Base-by-base conservation (phyloP, 768 basidiomycete species). In the Mycena metata region DNA sequence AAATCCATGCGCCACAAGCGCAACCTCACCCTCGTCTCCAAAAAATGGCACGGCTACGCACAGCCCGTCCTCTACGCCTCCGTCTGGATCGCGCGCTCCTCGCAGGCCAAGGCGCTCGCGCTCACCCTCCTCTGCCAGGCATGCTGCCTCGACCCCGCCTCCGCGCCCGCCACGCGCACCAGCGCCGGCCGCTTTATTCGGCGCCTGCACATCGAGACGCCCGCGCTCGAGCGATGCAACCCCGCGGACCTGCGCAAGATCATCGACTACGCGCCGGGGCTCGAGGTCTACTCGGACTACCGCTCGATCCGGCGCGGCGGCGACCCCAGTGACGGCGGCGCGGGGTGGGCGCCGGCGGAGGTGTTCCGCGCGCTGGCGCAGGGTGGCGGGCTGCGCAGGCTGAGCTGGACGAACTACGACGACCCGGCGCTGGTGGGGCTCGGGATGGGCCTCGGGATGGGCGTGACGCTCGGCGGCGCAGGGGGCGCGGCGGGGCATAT, bases 121-220 rank as follows among this genome's bases (percentile, higher is more conserved):
- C 74, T 55, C 19, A 71, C 75, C 59, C 76, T 68, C 54, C 66
- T 64, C 35, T 71, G 55, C 46, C 61, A 68, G 47, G 50, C 33
- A 19, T 63, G 60, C 50, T 67, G 66, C 43, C 61, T 70, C 46
- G 23, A 63, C 69, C 66, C 41, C 35, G 15, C 23, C 52, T 49
- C 64, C 67, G 46, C 30, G 42, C 70, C 42, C 76, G 78, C 59
- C 75, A 79, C 41, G 16, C 39, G 73, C 0, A 74, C 76, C 0
- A 81, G 79, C 54, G 90, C 56, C 3, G 69, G 87, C 15, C 80
- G 76, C 23, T 87, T 82, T 78, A 89, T 93, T 47, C 86, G 86
- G 43, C 83, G 89, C 17, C 77, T 93, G 36, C 91, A 92, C 73
- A 88, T 93, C 75, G 90, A 93, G 80, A 93, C 91, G 8, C 84